These are phyloP conservation scores for Coelastrella sp. DNA, from an alignment of 139 green algal genomes.

Conservation along the genomic window DNA sequence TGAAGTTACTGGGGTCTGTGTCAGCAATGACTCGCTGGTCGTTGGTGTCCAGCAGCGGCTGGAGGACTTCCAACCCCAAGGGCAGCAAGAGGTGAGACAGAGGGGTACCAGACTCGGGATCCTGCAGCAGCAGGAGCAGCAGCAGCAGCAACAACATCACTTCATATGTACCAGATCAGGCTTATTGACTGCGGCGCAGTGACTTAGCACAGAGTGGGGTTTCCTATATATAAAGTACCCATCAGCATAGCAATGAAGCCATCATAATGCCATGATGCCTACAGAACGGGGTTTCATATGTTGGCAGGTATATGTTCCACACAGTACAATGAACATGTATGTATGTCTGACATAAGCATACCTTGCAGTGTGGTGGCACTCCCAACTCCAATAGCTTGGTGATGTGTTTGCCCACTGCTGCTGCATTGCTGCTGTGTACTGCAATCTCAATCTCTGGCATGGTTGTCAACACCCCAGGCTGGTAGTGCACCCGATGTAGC, in stretches of 20 bases:
- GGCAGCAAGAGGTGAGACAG: conserved; percentile 33
- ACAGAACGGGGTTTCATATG: too few species aligned
- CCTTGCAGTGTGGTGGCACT: conserved; percentile 16
- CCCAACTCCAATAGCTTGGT: conserved; percentile 3
- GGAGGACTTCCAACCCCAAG: background rate
- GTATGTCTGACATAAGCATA: background rate
- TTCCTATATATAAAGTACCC: too few species aligned
- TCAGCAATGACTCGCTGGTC: background rate
- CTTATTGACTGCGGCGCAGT: too few species aligned
- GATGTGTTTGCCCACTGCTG: background rate
- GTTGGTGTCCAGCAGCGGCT: conserved; percentile 25
- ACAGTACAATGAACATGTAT: background rate
- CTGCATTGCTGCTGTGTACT: conserved; percentile 2
- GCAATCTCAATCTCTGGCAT: background rate
- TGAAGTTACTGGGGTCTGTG: background rate
- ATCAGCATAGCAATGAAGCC: too few species aligned
- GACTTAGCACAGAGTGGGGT: too few species aligned
- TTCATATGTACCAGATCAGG: background rate
- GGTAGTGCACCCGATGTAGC: background rate
- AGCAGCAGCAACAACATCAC: background rate
- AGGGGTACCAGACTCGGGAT: background rate
- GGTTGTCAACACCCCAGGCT: background rate
- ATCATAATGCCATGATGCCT: too few species aligned
- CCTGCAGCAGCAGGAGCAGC: background rate
- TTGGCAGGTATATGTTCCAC: too few species aligned